Evolutionary conservation across 257 asterid genomes (phyloP).

Genomic region (Marsdenia floribunda): DNA sequence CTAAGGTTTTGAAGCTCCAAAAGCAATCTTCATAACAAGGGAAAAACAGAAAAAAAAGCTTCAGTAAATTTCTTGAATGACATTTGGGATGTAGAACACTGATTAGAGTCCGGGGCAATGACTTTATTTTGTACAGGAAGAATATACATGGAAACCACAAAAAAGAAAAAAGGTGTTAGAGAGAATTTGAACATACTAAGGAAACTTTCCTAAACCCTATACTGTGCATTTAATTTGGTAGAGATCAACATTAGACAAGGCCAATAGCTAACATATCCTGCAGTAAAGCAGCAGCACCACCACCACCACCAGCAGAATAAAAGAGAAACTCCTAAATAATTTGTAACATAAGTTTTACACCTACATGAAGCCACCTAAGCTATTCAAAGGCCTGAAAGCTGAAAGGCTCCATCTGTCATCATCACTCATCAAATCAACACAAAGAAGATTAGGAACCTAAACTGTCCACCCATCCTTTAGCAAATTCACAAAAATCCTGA

Average conservation of each 20-base stretch:
- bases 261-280: constrained; percentile 2
- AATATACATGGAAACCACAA: background rate
- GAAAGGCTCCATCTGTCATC: constrained; percentile 4
- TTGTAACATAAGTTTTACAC: background rate
- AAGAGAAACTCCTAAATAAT: background rate
- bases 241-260: background rate
- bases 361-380: constrained; percentile 10
- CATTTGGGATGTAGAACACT: too few relatives aligned
- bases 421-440: background rate
- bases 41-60: too few relatives aligned
- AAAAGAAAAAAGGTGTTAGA: too few relatives aligned
- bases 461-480: constrained; percentile 2
- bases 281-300: background rate
- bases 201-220: background rate
- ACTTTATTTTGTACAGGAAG: too few relatives aligned
- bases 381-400: background rate
- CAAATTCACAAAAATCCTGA: background rate
- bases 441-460: background rate
- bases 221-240: constrained; percentile 2
- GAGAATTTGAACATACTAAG: background rate
- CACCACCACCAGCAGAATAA: too few relatives aligned
- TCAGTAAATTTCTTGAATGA: too few relatives aligned
- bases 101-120: too few relatives aligned
- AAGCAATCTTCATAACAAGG: too few relatives aligned
- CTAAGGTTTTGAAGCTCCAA: too few relatives aligned